phyloP scores from a whole-genome alignment of 1,139 yeast genomes.

The Yamadazyma jaroonii region DNA sequence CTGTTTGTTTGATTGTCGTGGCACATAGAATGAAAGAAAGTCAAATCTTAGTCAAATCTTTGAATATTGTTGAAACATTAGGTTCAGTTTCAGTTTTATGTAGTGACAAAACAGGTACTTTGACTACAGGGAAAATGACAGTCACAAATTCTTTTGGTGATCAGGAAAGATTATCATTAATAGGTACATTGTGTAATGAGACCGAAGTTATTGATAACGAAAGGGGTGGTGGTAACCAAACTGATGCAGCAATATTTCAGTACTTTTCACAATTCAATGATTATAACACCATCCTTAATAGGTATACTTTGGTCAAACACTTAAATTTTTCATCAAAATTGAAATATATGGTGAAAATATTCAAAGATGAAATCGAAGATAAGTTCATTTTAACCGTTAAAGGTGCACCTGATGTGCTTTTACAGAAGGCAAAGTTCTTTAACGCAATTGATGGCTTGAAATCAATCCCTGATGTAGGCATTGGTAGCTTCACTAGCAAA shows the following conservation, averaged over 20 bases:
- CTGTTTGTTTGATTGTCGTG: conserved; percentile 32
- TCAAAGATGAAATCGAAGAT: conserved; percentile 14
- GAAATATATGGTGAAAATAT: conserved; percentile 44
- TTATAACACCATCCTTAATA: conserved; percentile 3
- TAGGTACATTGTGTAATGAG: conserved; percentile 42
- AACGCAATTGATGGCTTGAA: neutral
- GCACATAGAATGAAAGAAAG: conserved; percentile 28
- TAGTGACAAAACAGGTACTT: conserved; percentile 36
- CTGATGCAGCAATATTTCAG: conserved; percentile 44
- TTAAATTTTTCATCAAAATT: conserved; percentile 47
- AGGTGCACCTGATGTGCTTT: conserved; percentile 51
- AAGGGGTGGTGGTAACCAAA: conserved; percentile 41
- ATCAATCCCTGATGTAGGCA: conserved; percentile 11
- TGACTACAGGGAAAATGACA: conserved; percentile 32
- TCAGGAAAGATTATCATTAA: conserved; percentile 15
- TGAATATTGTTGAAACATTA: conserved; percentile 32
- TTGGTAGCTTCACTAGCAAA: conserved; percentile 18
- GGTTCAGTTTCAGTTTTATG: conserved; percentile 36
- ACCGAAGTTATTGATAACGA: conserved; percentile 18
- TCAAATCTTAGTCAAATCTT: conserved; percentile 29
- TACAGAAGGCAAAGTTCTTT: conserved; percentile 26
- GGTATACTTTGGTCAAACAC: conserved; percentile 20
- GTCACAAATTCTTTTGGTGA: conserved; percentile 25
- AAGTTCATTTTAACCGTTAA: conserved; percentile 33
- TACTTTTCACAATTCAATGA: conserved; percentile 25